A percentile compares a stretch with the other conserved stretches of the same genome.
Evolutionary conservation across 768 basidiomycete species (phyloP).

Genomic region (Podaxis rugospora): DNA sequence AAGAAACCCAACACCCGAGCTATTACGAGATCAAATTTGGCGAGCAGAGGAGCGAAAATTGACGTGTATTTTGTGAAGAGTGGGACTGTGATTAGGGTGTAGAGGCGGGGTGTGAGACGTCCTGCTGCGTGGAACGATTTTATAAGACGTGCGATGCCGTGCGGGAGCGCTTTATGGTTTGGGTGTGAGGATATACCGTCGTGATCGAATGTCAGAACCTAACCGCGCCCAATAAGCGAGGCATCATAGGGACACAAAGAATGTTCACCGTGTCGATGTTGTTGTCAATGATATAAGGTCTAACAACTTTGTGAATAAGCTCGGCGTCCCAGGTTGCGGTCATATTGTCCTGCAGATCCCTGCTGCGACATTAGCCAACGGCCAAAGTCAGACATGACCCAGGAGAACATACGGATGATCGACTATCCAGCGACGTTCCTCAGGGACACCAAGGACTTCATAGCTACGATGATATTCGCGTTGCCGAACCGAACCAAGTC

Average conservation of each 20-base stretch:
- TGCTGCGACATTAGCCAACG: conserved; percentile 15
- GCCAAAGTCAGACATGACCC: neutral
- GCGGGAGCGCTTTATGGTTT: conserved; percentile 74
- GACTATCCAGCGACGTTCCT: conserved; percentile 51
- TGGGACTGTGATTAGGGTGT: conserved; percentile 57
- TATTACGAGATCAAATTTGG: conserved; percentile 40
- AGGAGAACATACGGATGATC: conserved; percentile 64
- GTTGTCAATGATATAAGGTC: conserved; percentile 52
- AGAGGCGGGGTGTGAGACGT: conserved; percentile 37
- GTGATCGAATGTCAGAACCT: conserved; percentile 87
- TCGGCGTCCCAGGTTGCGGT: conserved; percentile 58
- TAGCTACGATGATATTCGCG: conserved; percentile 62
- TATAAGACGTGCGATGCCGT: conserved; percentile 47
- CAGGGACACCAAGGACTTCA: conserved; percentile 59
- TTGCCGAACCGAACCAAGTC: conserved; percentile 57
- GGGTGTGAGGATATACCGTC: conserved; percentile 79
- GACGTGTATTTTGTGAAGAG: conserved; percentile 58
- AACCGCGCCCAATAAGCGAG: neutral
- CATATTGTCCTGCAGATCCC: conserved; percentile 74
- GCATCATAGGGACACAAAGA: conserved; percentile 16
- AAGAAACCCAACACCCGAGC: neutral
- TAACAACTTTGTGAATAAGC: conserved; percentile 54
- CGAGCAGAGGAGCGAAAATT: conserved; percentile 42
- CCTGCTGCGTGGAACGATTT: conserved; percentile 16
- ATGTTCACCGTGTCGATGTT: conserved; percentile 54